These are phyloP conservation scores for Paralagenidium karlingii DNA, from an alignment of 352 stramenopile species.

Conservation along the genomic window DNA sequence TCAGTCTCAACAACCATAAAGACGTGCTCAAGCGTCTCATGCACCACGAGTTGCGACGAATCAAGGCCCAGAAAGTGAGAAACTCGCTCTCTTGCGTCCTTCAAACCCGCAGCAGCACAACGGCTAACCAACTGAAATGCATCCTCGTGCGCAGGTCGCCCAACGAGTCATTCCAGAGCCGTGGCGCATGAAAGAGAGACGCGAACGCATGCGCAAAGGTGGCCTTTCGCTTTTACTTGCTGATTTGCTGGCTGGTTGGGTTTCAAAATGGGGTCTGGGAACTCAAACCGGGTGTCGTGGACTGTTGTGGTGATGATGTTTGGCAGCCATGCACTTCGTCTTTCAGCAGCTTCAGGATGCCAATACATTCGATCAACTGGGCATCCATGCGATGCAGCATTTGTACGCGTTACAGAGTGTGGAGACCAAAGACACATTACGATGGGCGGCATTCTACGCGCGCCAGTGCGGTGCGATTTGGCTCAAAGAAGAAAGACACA, in stretches of 20 bases:
- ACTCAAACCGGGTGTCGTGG: background rate
- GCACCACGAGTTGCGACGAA: conserved; percentile 69
- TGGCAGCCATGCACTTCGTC: conserved; percentile 14
- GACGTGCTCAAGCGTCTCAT: conserved; percentile 82
- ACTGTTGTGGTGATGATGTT: too few relatives aligned
- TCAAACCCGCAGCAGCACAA: background rate
- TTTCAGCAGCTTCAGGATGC: conserved; percentile 23
- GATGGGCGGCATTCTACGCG: conserved; percentile 34
- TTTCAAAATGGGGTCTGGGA: background rate
- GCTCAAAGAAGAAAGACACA: conserved; percentile 27
- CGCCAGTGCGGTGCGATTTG: conserved; percentile 36
- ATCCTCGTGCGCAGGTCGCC: conserved; percentile 13
- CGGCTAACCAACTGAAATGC: conserved; percentile 1
- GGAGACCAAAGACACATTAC: conserved; percentile 28
- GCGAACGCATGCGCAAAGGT: conserved; percentile 29
- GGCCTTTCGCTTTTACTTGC: background rate
- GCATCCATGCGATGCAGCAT: conserved; percentile 43
- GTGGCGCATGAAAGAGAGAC: conserved; percentile 41
- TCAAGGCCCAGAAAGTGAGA: conserved; percentile 53
- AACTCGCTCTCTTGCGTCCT: conserved; percentile 4
- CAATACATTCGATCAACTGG: conserved; percentile 8
- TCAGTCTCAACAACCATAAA: conserved; percentile 81
- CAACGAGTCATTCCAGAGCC: conserved; percentile 35
- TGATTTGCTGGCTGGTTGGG: background rate
- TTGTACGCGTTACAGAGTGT: conserved; percentile 52